These are phyloP conservation scores for Strigomonas culicis DNA, from an alignment of 208 protist species.

Conservation along the genomic window DNA sequence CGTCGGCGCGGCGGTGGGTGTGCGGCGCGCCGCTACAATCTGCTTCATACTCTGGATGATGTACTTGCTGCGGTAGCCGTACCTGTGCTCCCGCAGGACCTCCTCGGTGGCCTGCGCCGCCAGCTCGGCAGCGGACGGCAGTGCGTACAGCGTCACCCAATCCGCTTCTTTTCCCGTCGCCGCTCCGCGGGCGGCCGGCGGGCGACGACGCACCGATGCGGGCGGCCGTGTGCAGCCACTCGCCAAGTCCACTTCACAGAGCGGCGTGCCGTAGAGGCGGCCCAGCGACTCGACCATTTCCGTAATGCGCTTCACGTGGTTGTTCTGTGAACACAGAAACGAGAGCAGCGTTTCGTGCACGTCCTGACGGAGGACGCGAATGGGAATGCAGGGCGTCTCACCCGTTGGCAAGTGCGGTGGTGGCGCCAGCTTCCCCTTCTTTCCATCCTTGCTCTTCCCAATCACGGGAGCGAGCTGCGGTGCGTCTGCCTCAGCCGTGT, in stretches of 20 bases:
- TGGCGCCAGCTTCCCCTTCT: neutral
- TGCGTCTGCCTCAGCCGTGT: no score
- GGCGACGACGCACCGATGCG: no score
- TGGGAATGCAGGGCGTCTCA: slow-evolving; percentile 12
- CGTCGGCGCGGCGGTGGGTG: neutral
- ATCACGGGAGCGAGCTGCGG: no score
- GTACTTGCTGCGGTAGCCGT: slow-evolving; percentile 79
- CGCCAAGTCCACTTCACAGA: slow-evolving; percentile 41
- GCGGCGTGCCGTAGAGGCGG: slow-evolving; percentile 36
- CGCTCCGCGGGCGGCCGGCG: no score
- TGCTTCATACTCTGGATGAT: slow-evolving; percentile 25
- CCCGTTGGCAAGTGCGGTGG: neutral
- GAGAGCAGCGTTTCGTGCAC: slow-evolving; percentile 68
- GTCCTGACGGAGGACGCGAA: slow-evolving; percentile 67
- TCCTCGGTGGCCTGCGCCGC: slow-evolving; percentile 20
- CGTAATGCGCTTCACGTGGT: slow-evolving; percentile 71
- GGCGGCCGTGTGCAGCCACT: slow-evolving; percentile 25
- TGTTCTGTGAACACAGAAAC: slow-evolving; percentile 86
- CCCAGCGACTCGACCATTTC: slow-evolving; percentile 48
- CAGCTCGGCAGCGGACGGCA: slow-evolving; percentile 52
- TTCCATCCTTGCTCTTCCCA: neutral
- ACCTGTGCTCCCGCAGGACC: slow-evolving; percentile 35
- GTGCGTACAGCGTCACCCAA: slow-evolving; percentile 42
- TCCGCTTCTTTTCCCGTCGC: neutral
- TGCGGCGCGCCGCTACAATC: neutral